Evolutionary conservation across 73 alveolate species (phyloP), one percentile per base, ranked within the genome.

Genomic region (Blepharisma stoltei): DNA sequence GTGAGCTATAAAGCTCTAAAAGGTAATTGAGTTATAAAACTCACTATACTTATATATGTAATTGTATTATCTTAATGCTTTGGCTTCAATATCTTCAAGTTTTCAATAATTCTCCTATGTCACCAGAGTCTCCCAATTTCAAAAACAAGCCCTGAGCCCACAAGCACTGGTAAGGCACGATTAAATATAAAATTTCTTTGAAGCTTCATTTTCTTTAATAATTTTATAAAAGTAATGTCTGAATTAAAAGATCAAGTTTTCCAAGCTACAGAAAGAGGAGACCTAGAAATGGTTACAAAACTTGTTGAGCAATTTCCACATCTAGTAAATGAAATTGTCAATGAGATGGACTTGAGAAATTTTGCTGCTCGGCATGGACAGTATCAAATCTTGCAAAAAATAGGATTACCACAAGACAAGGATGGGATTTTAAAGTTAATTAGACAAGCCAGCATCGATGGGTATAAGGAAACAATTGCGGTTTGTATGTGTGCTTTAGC

Each of bases 341-440:
- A 18, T 14, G 73, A 60, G 14, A 60, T 18, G 73, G 23, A 60
- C 23, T 8, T 60, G 18, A 20, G 18, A 9, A 60, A 60, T 8
- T 60, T 60, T 25, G 73, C 73, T 14, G 73, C 73, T 14, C 0
- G 73, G 5, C 73, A 60, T 60, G 73, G 73, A 25, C 73, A 60
- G 2, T 14, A 38, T 8, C 37, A 60, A 14, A 18, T 60, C 18
- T 38, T 60, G 5, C 41, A 32, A 32, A 60, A 5, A 5, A 9
- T 25, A 18, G 14, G 14, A 60, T 25, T 60, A 1, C 73, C 49
- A 14, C 46, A 25, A 9, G 73, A 20, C 2, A 14, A 25, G 2
- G 73, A 25, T 1, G 73, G 14, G 23, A n/a, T 60, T 60, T 20
- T 60, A 25, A 38, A 60, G 38, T 4, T 60, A 9, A 60, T 60